Evolutionary conservation across 2,329 filamentous ascomycete species (phyloP).

Genomic region (Fusarium dimerum): DNA sequence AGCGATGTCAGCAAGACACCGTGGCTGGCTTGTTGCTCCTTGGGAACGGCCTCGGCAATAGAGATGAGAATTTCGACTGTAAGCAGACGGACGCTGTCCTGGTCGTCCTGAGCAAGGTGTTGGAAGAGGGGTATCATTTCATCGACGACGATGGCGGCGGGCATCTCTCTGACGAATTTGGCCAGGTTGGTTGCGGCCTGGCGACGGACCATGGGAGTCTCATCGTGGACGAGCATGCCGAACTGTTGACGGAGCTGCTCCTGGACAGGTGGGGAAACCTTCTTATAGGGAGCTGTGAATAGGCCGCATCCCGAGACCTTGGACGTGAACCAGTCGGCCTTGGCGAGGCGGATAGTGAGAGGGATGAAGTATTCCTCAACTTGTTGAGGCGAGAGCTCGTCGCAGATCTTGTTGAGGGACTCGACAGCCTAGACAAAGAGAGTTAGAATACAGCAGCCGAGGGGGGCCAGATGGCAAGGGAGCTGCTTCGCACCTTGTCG

Average conservation of each 20-base stretch:
- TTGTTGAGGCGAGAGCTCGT: conserved; percentile 85
- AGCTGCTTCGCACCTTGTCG: conserved; percentile 73
- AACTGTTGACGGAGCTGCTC: conserved; percentile 92
- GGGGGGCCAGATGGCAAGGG: conserved; percentile 1
- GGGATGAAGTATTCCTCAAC: conserved; percentile 98
- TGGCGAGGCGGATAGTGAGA: conserved; percentile 90
- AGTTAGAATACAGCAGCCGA: conserved; percentile 4
- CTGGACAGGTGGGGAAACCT: conserved; percentile 84
- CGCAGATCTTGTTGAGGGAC: conserved; percentile 98
- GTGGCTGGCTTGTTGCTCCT: conserved; percentile 96
- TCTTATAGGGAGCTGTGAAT: conserved; percentile 90
- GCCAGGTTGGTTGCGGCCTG: conserved; percentile 95
- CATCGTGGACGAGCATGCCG: conserved; percentile 90
- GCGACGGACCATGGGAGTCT: conserved; percentile 98
- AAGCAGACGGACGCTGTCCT: conserved; percentile 93
- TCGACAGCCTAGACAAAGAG: conserved; percentile 75
- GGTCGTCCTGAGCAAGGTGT: conserved; percentile 92
- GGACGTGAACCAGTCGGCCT: conserved; percentile 99
- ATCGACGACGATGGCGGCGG: conserved; percentile 85
- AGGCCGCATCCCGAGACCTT: conserved; percentile 98
- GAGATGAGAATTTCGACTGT: conserved; percentile 96
- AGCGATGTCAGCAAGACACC: conserved; percentile 88
- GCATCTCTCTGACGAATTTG: conserved; percentile 98
- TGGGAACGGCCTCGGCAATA: conserved; percentile 94
- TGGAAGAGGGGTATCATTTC: conserved; percentile 99